These are phyloP conservation scores for Oryza nivara DNA, from an alignment of 176 grass and related monocot species.

Conservation along the genomic window DNA sequence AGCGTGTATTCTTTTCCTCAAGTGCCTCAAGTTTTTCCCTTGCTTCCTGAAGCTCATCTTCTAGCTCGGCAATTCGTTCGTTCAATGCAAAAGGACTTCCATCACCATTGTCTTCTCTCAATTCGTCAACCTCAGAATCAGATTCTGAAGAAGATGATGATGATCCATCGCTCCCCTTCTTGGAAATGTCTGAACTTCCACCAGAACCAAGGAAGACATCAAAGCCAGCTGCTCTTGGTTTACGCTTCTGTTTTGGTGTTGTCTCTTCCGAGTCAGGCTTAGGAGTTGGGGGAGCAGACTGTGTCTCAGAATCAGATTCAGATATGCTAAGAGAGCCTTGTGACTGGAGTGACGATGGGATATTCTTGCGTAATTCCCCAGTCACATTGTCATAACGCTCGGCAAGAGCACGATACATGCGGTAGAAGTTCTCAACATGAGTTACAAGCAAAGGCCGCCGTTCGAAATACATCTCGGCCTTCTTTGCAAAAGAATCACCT, in stretches of 20 bases:
- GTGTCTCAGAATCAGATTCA: conserved; percentile 65
- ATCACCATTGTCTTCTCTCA: conserved; percentile 52
- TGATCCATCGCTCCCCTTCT: conserved; percentile 67
- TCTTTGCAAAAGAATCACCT: conserved; percentile 92
- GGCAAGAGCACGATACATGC: conserved; percentile 93
- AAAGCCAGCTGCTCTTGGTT: conserved; percentile 53
- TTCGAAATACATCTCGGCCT: conserved; percentile 93
- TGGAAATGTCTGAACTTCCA: conserved; percentile 45
- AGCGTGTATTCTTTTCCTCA: conserved; percentile 57
- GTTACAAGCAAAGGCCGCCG: conserved; percentile 67
- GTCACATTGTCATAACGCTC: conserved; percentile 98
- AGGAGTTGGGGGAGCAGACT: conserved; percentile 39
- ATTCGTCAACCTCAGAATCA: conserved; percentile 64
- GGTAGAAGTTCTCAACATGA: conserved; percentile 87
- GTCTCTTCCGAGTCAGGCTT: conserved; percentile 46
- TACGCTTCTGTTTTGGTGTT: conserved; percentile 38
- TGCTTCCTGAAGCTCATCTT: conserved; percentile 72
- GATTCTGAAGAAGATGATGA: conserved; percentile 72
- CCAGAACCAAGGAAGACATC: conserved; percentile 59
- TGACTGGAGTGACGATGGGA: conserved; percentile 65
- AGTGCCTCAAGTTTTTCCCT: conserved; percentile 58
- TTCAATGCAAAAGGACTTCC: conserved; percentile 50
- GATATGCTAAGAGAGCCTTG: conserved; percentile 60
- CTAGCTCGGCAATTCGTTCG: conserved; percentile 67
- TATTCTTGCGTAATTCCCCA: conserved; percentile 79